Conservation (phyloP, 345 rosid species). For the Eucalyptus paniculata region DNA sequence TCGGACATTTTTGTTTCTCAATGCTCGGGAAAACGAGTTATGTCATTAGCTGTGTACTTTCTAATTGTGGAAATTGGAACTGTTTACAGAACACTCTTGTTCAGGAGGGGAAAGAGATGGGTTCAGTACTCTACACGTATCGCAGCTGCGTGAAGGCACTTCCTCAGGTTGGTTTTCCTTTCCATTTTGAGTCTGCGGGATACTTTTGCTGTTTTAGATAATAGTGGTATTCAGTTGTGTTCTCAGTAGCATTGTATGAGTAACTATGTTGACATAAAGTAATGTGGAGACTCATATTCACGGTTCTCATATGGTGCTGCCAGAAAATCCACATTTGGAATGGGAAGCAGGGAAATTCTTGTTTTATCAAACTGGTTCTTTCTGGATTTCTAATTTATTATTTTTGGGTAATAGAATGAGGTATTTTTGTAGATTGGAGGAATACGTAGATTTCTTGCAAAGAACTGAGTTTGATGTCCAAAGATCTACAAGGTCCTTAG, state of each 20-base stretch:
- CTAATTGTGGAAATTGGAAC: neutral
- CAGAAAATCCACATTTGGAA: neutral
- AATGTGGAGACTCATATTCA: neutral
- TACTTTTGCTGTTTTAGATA: neutral
- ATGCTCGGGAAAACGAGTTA: neutral
- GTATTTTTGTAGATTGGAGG: neutral
- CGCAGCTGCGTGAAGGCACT: slow-evolving; percentile 99
- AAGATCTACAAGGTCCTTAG: neutral
- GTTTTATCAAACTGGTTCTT: neutral
- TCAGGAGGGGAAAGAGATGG: slow-evolving; percentile 97
- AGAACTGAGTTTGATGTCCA: neutral
- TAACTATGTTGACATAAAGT: neutral
- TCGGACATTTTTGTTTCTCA: neutral
- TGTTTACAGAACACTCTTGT: slow-evolving; percentile 67
- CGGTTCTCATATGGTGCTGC: neutral
- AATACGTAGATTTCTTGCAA: neutral
- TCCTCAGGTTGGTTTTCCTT: slow-evolving; percentile 53
- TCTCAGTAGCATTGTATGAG: neutral
- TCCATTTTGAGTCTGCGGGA: neutral
- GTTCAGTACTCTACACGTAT: slow-evolving; percentile 90
- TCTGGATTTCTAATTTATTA: neutral
- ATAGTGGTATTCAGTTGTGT: neutral
- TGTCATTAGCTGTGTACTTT: neutral
- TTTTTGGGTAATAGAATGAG: neutral
- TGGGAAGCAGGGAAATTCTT: neutral